Base-by-base conservation (phyloP, 176 grass and related monocot species). In the Oryza glumipatula region DNA sequence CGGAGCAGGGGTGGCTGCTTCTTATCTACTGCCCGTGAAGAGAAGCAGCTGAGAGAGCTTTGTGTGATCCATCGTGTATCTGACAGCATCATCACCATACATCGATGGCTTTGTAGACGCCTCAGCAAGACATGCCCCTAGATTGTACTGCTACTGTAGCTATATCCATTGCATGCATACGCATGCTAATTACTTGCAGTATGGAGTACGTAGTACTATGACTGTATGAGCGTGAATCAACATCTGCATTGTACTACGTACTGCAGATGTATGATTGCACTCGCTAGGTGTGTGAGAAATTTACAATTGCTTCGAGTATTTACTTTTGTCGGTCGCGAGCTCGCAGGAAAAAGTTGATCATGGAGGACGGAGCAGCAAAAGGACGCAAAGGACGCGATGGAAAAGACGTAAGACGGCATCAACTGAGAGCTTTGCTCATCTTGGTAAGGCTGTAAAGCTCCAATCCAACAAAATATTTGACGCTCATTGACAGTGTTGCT, bases 41-140 rank as follows among this genome's bases (percentile, higher is more conserved):
- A 19, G 21, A 58, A n/a, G 65, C 48, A 79, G 45, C 28, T 30
- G 28, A 41, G 39, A 41, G 39, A 67, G n/a, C 3, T 10, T 14
- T 49, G 51, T 49, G 51, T 14, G 14, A 70, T 36, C 78, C 21
- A n/a, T 35, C 12, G 78, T 43, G 78, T 82, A 78, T 90, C 79
- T 90, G 88, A 86, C 88, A 79, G 24, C 74, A 90, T 86, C 83
- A 90, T 86, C 79, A 78, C 67, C 74, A 30, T 16, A 86, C 68
- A 49, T 28, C 51, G 74, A 83, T 86, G 36, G 74, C 61, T 38
- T 36, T 38, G 56, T 65, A 38, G 73, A 43, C 82, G 9, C 21
- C 82, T 68, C 72, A 84, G n/a, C n/a, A 49, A 63, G 13, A 61
- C 2, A 30, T 83, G 86, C 72, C 58, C 41, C 16, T 16, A 41